Percentiles rank a stretch among this genome's conserved stretches.
Conservation (phyloP, 192 early-diverging fungal species). For the Coemansia sp. region DNA sequence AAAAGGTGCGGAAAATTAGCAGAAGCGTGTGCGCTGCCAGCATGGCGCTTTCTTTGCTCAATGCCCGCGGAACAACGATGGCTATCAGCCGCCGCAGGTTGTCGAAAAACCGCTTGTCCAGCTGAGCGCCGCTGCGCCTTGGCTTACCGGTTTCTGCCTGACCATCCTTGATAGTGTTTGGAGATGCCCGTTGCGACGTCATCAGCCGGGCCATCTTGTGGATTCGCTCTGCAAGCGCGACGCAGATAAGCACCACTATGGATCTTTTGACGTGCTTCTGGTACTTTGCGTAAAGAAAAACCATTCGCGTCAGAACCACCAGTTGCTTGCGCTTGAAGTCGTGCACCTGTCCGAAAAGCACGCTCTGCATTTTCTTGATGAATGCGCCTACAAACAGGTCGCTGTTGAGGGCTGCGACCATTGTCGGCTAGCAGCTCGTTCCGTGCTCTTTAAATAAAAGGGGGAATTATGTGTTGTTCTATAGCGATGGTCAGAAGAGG, state of each 20-base stretch:
- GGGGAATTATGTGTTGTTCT: too few species aligned
- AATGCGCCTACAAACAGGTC: conserved; percentile 40
- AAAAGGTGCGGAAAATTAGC: conserved; percentile 82
- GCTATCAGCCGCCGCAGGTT: conserved; percentile 71
- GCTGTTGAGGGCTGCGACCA: conserved; percentile 38
- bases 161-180: background rate
- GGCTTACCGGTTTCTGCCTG: background rate
- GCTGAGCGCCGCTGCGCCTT: conserved; percentile 29
- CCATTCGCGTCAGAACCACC: conserved; percentile 24
- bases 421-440: background rate
- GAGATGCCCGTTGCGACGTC: conserved; percentile 23
- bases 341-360: conserved; percentile 32
- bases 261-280: conserved; percentile 37
- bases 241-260: conserved; percentile 32
- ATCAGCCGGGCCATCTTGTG: conserved; percentile 32
- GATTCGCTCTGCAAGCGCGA: conserved; percentile 31
- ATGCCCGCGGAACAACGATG: conserved; percentile 84
- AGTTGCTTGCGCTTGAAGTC: conserved; percentile 33
- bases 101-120: conserved; percentile 60
- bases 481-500: too few species aligned
- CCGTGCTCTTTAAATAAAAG: too few species aligned
- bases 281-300: conserved; percentile 41
- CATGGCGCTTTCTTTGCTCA: conserved; percentile 84
- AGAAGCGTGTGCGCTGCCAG: conserved; percentile 83
- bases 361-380: conserved; percentile 29